Evolutionary conservation across 2,329 filamentous ascomycete genomes (phyloP).

Genomic region (Massarina eburnea): DNA sequence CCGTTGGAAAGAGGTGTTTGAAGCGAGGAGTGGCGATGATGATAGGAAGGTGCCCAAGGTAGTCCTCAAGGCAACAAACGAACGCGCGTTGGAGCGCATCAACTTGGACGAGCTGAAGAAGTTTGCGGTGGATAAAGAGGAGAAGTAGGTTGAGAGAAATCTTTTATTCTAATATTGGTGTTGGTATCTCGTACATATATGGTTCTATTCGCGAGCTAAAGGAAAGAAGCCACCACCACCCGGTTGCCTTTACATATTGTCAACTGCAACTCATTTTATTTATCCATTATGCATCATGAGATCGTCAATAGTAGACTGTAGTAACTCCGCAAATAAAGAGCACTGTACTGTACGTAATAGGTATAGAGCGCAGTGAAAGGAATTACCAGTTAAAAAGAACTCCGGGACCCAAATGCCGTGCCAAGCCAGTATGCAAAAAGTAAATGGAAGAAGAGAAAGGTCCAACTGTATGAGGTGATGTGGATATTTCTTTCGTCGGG

Average conservation of each 20-base stretch:
- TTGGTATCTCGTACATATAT: background rate
- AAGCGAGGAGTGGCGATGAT: conserved; percentile 53
- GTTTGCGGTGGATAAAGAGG: conserved; percentile 49
- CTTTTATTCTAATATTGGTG: background rate
- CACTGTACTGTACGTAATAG: conserved; percentile 3
- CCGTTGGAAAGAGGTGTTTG: conserved; percentile 62
- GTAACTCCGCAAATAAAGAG: background rate
- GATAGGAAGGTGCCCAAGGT: conserved; percentile 52
- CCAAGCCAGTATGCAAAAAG: conserved; percentile 13
- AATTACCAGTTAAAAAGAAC: conserved; percentile 1
- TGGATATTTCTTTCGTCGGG: conserved; percentile 1
- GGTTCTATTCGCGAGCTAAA: background rate
- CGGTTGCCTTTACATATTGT: background rate
- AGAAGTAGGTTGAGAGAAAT: background rate
- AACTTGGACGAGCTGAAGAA: conserved; percentile 52
- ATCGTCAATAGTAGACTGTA: conserved; percentile 16
- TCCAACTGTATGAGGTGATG: background rate
- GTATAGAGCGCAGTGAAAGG: background rate
- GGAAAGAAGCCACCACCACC: background rate
- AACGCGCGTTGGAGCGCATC: conserved; percentile 53
- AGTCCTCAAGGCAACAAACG: conserved; percentile 55
- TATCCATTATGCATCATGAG: conserved; percentile 22
- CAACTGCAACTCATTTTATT: conserved; percentile 9
- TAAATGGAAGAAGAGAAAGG: conserved; percentile 10
- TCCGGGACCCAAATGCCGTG: conserved; percentile 4